Evolutionary conservation across 305 asterid genomes (phyloP), one percentile per base, ranked within the genome.

Genomic region (Fraxinus nigra): DNA sequence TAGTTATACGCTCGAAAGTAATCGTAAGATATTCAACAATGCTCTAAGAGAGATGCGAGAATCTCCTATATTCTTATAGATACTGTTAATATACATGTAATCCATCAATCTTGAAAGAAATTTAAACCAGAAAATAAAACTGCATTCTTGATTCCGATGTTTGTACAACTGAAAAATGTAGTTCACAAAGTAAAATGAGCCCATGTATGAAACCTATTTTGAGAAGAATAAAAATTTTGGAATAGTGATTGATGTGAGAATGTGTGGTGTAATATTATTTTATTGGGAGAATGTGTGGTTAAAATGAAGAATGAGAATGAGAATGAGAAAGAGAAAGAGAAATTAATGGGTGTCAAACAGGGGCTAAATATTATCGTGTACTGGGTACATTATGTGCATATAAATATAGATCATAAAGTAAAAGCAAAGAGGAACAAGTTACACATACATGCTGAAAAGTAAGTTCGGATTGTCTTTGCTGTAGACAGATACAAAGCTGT

Each of bases 401-500:
- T n/a, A 51, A 51, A n/a, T n/a, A n/a, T 8, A 79, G 35, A 30
- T 33, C 32, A 5, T 37, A 46, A 35, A 7, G 5, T 77, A 20
- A 78, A 81, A 61, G 75, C 9, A 48, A 43, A 32, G 54, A 77
- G 8, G 3, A 78, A 51, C 8, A 32, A 34, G 75, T 11, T 35
- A 83, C 79, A 84, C 90, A 0, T 90, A 94, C 99, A 97, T 97
- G 97, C 99, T 93, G 87, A 97, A 97, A 76, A 97, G 92, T 91
- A 97, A 83, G 91, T 97, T 97, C 0, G 99, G 99, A 85, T 97
- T 97, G 88, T 97, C 99, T 84, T 97, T 97, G 94, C 98, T 97
- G 93, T 93, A 97, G 73, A 97, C 99, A 7, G 99, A 97, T 70
- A 97, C 98, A 89, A 97, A 97, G 84, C 98, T 86, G 80, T 97